Evolutionary conservation across 73 alveolate species (phyloP).

Genomic region (Urostyla sp.): DNA sequence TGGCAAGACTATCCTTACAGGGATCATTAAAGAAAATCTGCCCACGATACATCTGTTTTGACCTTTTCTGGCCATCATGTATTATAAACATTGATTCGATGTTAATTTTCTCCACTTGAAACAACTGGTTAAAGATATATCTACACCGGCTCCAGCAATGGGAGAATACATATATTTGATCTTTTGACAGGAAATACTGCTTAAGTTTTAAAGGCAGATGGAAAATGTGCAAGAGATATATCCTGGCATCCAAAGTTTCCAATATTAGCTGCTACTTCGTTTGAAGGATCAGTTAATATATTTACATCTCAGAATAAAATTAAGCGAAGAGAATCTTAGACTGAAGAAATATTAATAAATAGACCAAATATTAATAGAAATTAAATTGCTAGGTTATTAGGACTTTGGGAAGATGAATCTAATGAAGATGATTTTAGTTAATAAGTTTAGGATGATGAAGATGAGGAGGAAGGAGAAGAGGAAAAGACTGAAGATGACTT

Average conservation of each 20-base stretch:
- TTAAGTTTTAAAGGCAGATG: not conserved
- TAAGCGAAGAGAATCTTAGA: not conserved
- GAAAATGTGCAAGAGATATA: slow-evolving; percentile 72
- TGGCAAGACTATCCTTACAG: slow-evolving; percentile 59
- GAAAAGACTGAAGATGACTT: too few species aligned
- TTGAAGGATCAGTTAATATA: slow-evolving; percentile 37
- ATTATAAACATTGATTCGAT: slow-evolving; percentile 74
- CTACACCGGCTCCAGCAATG: slow-evolving; percentile 78
- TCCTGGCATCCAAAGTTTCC: slow-evolving; percentile 88
- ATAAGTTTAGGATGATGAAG: not conserved
- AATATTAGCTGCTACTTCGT: slow-evolving; percentile 68
- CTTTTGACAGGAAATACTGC: slow-evolving; percentile 63
- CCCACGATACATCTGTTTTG: slow-evolving; percentile 70
- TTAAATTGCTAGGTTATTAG: too few species aligned
- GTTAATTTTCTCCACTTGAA: slow-evolving; percentile 83
- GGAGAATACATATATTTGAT: slow-evolving; percentile 73
- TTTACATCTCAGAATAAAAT: slow-evolving; percentile 44
- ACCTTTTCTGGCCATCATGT: slow-evolving; percentile 80
- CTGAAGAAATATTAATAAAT: not conserved
- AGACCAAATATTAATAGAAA: too few species aligned
- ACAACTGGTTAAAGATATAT: slow-evolving; percentile 83
- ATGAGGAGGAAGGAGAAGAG: not conserved
- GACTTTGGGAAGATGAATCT: not conserved
- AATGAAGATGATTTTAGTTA: not conserved
- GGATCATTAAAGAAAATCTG: slow-evolving; percentile 31